A percentile compares a stretch with the other conserved stretches of the same genome.
phyloP scores from a whole-genome alignment of 2,329 filamentous ascomycete species.

The Monosporascus sp. region DNA sequence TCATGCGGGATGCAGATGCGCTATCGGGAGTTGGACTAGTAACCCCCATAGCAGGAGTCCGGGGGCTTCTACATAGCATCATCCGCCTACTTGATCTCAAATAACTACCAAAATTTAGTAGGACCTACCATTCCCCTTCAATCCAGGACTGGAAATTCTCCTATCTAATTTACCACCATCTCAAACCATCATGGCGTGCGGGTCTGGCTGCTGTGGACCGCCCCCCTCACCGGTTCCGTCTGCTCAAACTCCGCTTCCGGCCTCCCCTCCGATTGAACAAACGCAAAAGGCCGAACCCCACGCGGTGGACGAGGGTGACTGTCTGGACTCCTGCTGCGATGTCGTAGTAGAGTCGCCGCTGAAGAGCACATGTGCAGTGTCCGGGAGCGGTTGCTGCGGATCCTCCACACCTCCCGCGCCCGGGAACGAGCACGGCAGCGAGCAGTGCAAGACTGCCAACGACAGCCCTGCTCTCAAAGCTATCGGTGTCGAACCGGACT shows the following conservation, averaged over 20 bases:
- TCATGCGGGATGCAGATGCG: too few relatives aligned
- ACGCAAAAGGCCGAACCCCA: constrained; percentile 3
- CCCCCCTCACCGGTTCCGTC: neutral
- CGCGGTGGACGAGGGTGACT: neutral
- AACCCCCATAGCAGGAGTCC: too few relatives aligned
- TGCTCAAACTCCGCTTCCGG: neutral
- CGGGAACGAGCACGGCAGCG: neutral
- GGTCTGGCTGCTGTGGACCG: neutral
- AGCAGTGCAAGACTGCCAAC: neutral
- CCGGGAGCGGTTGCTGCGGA: neutral
- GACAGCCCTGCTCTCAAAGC: neutral
- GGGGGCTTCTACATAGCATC: too few relatives aligned
- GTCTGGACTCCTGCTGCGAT: neutral
- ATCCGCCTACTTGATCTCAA: too few relatives aligned
- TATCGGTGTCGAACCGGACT: neutral
- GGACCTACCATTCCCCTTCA: too few relatives aligned
- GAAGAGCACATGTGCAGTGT: neutral
- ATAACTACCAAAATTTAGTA: too few relatives aligned
- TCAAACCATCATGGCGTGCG: neutral
- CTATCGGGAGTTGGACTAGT: too few relatives aligned
- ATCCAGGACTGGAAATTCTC: neutral
- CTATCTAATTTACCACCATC: neutral
- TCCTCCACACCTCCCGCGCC: neutral
- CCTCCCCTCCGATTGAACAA: constrained; percentile 2
- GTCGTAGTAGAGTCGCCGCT: neutral